Percentiles rank a stretch among this genome's conserved stretches.
Conservation (phyloP, 1,139 yeast species). For the Taphrina wiesneri region DNA sequence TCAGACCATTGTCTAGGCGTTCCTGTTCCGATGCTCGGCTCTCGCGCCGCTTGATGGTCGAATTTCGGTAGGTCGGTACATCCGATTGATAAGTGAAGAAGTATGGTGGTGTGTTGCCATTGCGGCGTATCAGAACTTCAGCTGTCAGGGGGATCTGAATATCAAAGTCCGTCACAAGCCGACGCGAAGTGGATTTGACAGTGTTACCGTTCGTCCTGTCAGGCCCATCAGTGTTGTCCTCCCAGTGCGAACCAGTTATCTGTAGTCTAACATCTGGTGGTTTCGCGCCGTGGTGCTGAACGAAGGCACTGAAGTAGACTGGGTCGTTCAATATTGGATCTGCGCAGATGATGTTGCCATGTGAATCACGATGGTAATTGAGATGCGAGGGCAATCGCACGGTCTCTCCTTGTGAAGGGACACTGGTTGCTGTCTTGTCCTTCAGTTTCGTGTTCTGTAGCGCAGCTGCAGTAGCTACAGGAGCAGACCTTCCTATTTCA, state of each 20-base stretch:
- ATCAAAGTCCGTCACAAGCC: slow-evolving; percentile 13
- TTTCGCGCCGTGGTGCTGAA: slow-evolving; percentile 15
- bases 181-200: not conserved
- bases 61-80: slow-evolving; percentile 3
- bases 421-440: not conserved
- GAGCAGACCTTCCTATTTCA: not conserved
- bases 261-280: slow-evolving; percentile 4
- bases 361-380: not conserved
- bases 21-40: not conserved
- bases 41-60: slow-evolving; percentile 12
- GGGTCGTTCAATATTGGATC: slow-evolving; percentile 16
- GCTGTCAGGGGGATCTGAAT: not conserved
- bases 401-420: not conserved
- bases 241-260: slow-evolving; percentile 19
- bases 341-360: slow-evolving; percentile 2
- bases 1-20: slow-evolving; percentile 5
- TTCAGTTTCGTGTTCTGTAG: not conserved
- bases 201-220: slow-evolving; percentile 6
- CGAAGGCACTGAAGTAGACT: slow-evolving; percentile 3
- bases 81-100: slow-evolving; percentile 8
- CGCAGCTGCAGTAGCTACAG: not conserved
- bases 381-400: not conserved
- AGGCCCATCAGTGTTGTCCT: not conserved
- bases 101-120: slow-evolving; percentile 8
- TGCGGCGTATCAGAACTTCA: slow-evolving; percentile 11